A percentile compares a stretch with the other conserved stretches of the same genome.
Conservation (phyloP, 768 basidiomycete species). For the Tylopilus intermedius region DNA sequence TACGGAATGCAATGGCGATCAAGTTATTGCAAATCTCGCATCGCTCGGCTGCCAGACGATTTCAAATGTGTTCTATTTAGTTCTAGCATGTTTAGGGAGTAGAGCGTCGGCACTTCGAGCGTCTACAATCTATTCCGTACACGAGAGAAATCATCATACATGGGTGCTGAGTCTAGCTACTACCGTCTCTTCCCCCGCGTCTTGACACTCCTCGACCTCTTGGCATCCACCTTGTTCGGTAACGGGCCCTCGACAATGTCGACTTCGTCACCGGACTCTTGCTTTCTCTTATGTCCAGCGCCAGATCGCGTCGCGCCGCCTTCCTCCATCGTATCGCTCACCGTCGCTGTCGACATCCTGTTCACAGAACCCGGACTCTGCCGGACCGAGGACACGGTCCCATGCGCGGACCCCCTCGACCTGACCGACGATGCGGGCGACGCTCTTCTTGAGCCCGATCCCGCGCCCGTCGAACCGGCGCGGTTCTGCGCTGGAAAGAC, state of each 20-base stretch:
- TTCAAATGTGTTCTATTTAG: too few species aligned
- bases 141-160: too few species aligned
- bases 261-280: conserved; percentile 50
- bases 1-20: too few species aligned
- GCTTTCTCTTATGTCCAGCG: conserved; percentile 46
- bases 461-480: conserved; percentile 9
- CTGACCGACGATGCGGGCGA: conserved; percentile 51
- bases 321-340: conserved; percentile 41
- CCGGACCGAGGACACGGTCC: conserved; percentile 29
- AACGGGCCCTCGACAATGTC: conserved; percentile 48
- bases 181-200: conserved; percentile 40
- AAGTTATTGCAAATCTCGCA: too few species aligned
- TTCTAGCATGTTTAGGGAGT: too few species aligned
- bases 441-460: conserved; percentile 33
- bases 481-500: conserved; percentile 19
- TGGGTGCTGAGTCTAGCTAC: not conserved
- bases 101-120: too few species aligned
- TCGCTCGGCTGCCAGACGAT: too few species aligned
- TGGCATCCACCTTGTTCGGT: conserved; percentile 34
- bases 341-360: conserved; percentile 41
- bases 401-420: conserved; percentile 32
- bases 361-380: conserved; percentile 47
- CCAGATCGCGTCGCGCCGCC: conserved; percentile 23
- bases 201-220: conserved; percentile 30
- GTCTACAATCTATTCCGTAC: too few species aligned